phyloP scores from a whole-genome alignment of 768 basidiomycete genomes.

The Tricholoma flavovirens region DNA sequence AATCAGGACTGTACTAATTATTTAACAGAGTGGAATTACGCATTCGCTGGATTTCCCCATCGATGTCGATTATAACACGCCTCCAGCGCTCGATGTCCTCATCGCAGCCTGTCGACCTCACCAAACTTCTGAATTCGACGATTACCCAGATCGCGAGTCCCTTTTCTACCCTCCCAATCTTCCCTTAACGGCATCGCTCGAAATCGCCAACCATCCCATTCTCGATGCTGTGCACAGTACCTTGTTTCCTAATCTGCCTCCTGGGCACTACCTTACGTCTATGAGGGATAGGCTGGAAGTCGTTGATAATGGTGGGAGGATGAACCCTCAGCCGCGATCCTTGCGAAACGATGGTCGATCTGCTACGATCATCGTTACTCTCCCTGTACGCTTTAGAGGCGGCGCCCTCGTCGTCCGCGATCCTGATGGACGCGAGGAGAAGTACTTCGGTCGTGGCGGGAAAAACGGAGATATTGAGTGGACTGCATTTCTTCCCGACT shows the following conservation, averaged over 20 bases:
- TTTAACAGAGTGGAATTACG: constrained; percentile 63
- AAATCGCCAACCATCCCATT: constrained; percentile 77
- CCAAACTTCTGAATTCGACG: constrained; percentile 46
- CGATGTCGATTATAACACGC: constrained; percentile 66
- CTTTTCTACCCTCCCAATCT: constrained; percentile 69
- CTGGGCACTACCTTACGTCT: constrained; percentile 65
- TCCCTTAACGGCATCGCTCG: constrained; percentile 69
- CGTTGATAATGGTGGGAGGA: constrained; percentile 51
- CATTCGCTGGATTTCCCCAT: constrained; percentile 82
- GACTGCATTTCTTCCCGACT: constrained; percentile 70
- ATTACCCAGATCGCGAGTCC: constrained; percentile 56
- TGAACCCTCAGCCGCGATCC: constrained; percentile 48
- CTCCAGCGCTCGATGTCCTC: constrained; percentile 74
- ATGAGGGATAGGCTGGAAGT: constrained; percentile 68
- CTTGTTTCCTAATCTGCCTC: constrained; percentile 66
- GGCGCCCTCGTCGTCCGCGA: constrained; percentile 58
- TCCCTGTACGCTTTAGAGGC: constrained; percentile 71
- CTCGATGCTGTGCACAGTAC: constrained; percentile 68
- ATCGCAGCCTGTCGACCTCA: constrained; percentile 69
- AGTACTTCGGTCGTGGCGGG: constrained; percentile 55
- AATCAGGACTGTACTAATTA: constrained; percentile 6
- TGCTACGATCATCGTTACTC: constrained; percentile 67
- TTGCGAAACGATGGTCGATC: constrained; percentile 60
- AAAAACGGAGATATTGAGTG: constrained; percentile 69
- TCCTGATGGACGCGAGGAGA: constrained; percentile 51